These are phyloP conservation scores for Trichoderma reesei DNA, from an alignment of 495 filamentous ascomycete genomes.

Conservation along the genomic window DNA sequence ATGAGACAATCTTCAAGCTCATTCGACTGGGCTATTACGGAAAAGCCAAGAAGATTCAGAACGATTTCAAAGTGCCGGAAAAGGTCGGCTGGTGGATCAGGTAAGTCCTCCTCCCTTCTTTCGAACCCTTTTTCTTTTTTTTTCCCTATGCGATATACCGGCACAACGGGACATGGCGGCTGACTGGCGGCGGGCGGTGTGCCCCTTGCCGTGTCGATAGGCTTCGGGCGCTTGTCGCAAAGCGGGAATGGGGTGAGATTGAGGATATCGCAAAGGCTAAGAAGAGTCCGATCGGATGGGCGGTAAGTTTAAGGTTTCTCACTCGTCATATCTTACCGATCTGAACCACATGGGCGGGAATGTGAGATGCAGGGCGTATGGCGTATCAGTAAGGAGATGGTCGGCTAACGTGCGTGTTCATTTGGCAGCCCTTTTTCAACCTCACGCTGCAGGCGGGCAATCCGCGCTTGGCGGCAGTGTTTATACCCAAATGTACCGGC, in stretches of 20 bases:
- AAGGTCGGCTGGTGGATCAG: conserved; percentile 81
- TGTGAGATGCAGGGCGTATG: background rate
- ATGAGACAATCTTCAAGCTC: conserved; percentile 82
- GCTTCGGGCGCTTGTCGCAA: conserved; percentile 77
- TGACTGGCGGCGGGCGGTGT: conserved; percentile 9
- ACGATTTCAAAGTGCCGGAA: conserved; percentile 87
- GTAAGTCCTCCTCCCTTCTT: conserved; percentile 21
- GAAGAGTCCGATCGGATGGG: conserved; percentile 95
- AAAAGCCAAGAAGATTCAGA: conserved; percentile 73
- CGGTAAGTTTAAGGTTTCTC: conserved; percentile 42
- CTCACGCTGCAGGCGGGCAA: conserved; percentile 83
- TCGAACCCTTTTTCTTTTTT: background rate
- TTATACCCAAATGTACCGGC: conserved; percentile 75
- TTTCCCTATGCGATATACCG: background rate
- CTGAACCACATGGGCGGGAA: background rate
- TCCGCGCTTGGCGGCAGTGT: conserved; percentile 68
- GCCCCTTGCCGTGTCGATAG: conserved; percentile 24
- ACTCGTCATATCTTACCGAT: background rate
- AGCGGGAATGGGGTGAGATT: conserved; percentile 83
- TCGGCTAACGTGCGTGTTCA: conserved; percentile 15
- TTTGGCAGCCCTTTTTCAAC: conserved; percentile 75
- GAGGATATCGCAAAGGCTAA: conserved; percentile 65
- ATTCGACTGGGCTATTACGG: conserved; percentile 65
- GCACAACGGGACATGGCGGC: background rate
- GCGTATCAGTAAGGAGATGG: background rate